Conservation (phyloP, 2,329 filamentous ascomycete species). For the Didymella pomorum region DNA sequence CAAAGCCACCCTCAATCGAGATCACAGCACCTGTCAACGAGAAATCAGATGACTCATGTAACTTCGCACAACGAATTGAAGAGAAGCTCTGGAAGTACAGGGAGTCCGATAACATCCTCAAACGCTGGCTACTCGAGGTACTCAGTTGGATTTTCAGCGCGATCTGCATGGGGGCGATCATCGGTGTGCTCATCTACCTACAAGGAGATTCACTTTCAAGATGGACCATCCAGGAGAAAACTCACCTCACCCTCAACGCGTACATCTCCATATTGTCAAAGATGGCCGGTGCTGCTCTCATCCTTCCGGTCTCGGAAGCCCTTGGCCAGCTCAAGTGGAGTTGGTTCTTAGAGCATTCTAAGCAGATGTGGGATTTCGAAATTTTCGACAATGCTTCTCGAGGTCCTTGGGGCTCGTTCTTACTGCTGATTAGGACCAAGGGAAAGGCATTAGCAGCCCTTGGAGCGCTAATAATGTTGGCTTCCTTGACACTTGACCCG, state of each 20-base stretch:
- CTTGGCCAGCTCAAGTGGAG: conserved; percentile 49
- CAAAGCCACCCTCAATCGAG: conserved; percentile 23
- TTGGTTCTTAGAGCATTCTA: conserved; percentile 41
- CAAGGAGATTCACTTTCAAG: conserved; percentile 12
- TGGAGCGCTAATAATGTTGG: conserved; percentile 35
- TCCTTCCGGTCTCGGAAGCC: conserved; percentile 41
- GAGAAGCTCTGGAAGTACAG: conserved; percentile 29
- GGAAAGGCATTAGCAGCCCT: conserved; percentile 32
- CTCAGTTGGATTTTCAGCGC: conserved; percentile 40
- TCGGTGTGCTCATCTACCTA: conserved; percentile 24
- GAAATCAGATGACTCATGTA: conserved; percentile 3
- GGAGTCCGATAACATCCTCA: conserved; percentile 25
- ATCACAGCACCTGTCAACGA: conserved; percentile 17
- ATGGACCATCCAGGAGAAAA: conserved; percentile 22
- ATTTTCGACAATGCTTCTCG: conserved; percentile 46
- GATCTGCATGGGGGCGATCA: conserved; percentile 32
- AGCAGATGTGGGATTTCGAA: conserved; percentile 48
- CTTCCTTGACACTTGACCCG: conserved; percentile 33
- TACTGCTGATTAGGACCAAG: conserved; percentile 31
- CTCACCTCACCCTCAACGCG: conserved; percentile 35
- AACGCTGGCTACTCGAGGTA: conserved; percentile 38
- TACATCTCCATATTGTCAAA: conserved; percentile 39
- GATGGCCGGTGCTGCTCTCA: conserved; percentile 40
- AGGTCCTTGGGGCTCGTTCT: conserved; percentile 37
- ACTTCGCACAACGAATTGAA: conserved; percentile 39